Evolutionary conservation across 345 rosid genomes (phyloP), one percentile per base, ranked within the genome.

Genomic region (Brassica rapa): DNA sequence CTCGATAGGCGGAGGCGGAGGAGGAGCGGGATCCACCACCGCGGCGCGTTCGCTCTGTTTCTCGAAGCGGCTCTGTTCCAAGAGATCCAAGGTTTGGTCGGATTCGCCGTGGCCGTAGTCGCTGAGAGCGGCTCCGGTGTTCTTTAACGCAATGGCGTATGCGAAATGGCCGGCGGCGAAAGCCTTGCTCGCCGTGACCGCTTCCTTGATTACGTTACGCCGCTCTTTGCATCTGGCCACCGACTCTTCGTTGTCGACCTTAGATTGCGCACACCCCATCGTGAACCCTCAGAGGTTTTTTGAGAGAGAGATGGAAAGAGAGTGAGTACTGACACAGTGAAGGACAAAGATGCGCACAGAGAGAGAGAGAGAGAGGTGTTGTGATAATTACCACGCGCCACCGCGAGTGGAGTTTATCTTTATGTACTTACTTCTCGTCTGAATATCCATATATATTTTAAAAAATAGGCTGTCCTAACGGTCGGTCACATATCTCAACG

Each of bases 261-360:
- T 91, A 9, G 99, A 95, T 82, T 93, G 98, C 1, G 93, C 89
- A 73, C 99, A 95, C 6, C 99, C 99, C 99, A 95, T 77, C 61
- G 7, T 9, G 9, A 19, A 19, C 21, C 21, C 21, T 19, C 21
- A 4, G 30, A 27, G 30, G 30, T 27, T 27, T 27, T 27, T 27
- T 27, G 16, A 68, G 65, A 72, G 57, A 66, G 73, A 62, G 1
- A 67, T 23, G 72, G 21, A 32, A 2, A 60, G 12, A 14, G 46
- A 70, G 65, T 19, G 21, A 73, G 61, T 57, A 62, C 37, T 23
- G 74, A 53, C 21, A 56, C 12, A 27, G 30, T 27, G 30, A 27
- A 70, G 74, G 73, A 78, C 81, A 78, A 66, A 66, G 77, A 73
- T 72, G 73, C 81, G 21, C 69, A 61, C 25, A 32, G 43, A 55